Evolutionary conservation across 2,329 filamentous ascomycete genomes (phyloP).

Genomic region (Lizonia empirigonia): DNA sequence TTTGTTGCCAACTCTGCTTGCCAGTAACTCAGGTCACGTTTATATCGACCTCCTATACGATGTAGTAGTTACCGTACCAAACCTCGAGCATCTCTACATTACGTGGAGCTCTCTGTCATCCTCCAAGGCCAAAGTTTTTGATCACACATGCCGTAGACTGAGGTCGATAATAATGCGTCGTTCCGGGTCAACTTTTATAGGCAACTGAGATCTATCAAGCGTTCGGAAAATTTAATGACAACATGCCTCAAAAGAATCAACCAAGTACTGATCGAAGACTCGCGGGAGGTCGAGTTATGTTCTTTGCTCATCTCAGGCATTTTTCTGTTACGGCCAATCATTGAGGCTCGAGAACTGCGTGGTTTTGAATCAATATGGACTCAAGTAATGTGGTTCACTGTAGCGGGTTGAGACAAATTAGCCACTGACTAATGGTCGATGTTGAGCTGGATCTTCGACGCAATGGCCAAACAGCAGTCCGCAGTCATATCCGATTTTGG

Average conservation of each 20-base stretch:
- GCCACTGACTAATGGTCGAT: not conserved
- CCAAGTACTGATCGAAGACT: not conserved
- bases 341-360: not conserved
- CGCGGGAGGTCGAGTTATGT: not conserved
- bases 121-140: not conserved
- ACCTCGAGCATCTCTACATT: not conserved
- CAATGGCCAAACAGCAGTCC: not conserved
- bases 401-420: not conserved
- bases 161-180: not conserved
- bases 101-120: not conserved
- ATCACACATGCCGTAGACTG: not conserved
- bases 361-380: too few species aligned
- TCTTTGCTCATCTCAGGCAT: not conserved
- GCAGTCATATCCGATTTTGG: not conserved
- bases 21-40: not conserved
- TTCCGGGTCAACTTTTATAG: not conserved
- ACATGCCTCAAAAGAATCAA: not conserved
- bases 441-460: not conserved
- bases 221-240: not conserved
- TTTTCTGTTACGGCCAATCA: not conserved
- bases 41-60: not conserved
- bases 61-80: not conserved
- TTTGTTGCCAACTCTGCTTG: too few species aligned
- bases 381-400: too few species aligned
- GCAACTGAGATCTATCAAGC: not conserved